Percentiles rank a stretch among this genome's conserved stretches.
These are phyloP conservation scores for Yamadazyma triangularis DNA, from an alignment of 1,139 yeast genomes.

Conservation along the genomic window DNA sequence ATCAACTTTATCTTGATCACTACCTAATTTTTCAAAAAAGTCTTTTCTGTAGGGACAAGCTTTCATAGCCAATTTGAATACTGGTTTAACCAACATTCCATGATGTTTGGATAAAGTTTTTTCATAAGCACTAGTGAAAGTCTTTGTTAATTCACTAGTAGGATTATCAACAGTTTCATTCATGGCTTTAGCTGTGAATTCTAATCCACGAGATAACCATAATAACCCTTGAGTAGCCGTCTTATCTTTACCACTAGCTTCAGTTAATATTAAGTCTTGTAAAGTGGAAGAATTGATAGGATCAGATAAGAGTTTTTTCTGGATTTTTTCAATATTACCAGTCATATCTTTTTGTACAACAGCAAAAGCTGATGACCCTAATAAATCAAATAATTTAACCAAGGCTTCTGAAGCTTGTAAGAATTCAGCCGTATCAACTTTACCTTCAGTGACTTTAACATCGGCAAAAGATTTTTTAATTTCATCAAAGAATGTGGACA, in stretches of 20 bases:
- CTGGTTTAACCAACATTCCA: slow-evolving; percentile 76
- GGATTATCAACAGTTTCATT: slow-evolving; percentile 67
- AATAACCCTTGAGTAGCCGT: slow-evolving; percentile 88
- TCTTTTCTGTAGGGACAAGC: slow-evolving; percentile 92
- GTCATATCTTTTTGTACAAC: slow-evolving; percentile 87
- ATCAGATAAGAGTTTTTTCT: slow-evolving; percentile 58
- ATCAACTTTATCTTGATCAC: slow-evolving; percentile 60
- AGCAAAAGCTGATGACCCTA: slow-evolving; percentile 81
- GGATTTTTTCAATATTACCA: slow-evolving; percentile 77
- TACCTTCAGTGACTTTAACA: slow-evolving; percentile 58
- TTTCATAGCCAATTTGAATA: slow-evolving; percentile 91
- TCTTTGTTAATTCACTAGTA: slow-evolving; percentile 59
- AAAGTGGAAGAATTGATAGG: slow-evolving; percentile 64
- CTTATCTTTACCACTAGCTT: slow-evolving; percentile 58
- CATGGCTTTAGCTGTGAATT: slow-evolving; percentile 86
- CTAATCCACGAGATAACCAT: slow-evolving; percentile 84
- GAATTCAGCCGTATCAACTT: slow-evolving; percentile 70
- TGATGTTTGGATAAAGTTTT: slow-evolving; percentile 81
- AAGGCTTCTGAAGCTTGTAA: slow-evolving; percentile 82
- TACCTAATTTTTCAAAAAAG: slow-evolving; percentile 76
- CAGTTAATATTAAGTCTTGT: slow-evolving; percentile 74
- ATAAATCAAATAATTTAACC: slow-evolving; percentile 75
- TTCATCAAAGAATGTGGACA: slow-evolving; percentile 76
- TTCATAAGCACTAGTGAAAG: slow-evolving; percentile 79
- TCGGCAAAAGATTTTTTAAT: slow-evolving; percentile 71